Evolutionary conservation across 768 basidiomycete genomes (phyloP).

Genomic region (Rubroboletus pulcherrimus): DNA sequence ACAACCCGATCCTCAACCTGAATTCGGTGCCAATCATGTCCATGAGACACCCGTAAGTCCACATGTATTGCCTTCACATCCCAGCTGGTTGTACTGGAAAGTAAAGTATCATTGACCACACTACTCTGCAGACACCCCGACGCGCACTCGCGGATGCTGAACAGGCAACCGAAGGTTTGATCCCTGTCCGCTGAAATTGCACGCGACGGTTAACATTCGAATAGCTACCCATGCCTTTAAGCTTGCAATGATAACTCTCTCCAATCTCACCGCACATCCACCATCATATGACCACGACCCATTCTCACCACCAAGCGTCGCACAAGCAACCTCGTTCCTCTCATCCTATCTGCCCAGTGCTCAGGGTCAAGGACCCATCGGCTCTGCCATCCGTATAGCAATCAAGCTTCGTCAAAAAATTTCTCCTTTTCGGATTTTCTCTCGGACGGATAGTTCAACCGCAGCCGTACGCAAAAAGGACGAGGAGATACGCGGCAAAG

Average conservation of each 20-base stretch:
- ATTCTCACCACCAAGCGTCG: slow-evolving; percentile 32
- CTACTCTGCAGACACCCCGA: slow-evolving; percentile 11
- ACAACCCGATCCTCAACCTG: slow-evolving; percentile 11
- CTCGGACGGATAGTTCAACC: slow-evolving; percentile 39
- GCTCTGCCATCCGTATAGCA: slow-evolving; percentile 62
- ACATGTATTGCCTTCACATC: background rate
- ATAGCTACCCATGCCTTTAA: slow-evolving; percentile 72
- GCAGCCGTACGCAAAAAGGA: slow-evolving; percentile 50
- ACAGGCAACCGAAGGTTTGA: slow-evolving; percentile 50
- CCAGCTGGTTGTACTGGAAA: background rate
- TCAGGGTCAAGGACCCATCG: slow-evolving; percentile 76
- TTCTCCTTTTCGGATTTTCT: slow-evolving; percentile 46
- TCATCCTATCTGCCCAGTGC: slow-evolving; percentile 65
- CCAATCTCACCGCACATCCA: slow-evolving; percentile 59
- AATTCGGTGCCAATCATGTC: background rate
- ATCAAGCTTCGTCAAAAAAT: slow-evolving; percentile 61
- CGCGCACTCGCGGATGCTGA: slow-evolving; percentile 30
- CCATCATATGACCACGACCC: slow-evolving; percentile 55
- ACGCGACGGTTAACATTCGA: background rate
- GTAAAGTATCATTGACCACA: background rate
- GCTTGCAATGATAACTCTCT: slow-evolving; percentile 66
- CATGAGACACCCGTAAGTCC: slow-evolving; percentile 16
- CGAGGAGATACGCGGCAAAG: slow-evolving; percentile 65
- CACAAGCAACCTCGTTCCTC: slow-evolving; percentile 48
- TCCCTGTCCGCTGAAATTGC: background rate